Evolutionary conservation across 1,284 basidiomycete genomes (phyloP), one percentile per base, ranked within the genome.

Genomic region (Cryptococcus sp.): DNA sequence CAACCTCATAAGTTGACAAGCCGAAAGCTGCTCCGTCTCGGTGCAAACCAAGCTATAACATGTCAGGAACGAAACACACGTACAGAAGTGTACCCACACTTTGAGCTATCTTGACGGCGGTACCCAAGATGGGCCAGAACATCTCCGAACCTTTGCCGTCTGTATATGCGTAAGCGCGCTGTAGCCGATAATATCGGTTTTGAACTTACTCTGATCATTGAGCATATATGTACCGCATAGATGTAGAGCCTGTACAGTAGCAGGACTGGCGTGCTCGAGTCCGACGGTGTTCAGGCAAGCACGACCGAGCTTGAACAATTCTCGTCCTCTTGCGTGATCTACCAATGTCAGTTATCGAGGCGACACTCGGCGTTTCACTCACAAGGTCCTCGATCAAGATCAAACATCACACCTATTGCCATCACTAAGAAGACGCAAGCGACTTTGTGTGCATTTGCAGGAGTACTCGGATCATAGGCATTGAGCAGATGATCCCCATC

Each of bases 61-160:
- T 23, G 23, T 23, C 23, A 23, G 23, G 23, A 23, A 23, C 23
- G 23, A 23, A 23, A 23, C 23, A 23, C 23, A 23, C 23, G 23
- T 23, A 23, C 23, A 23, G 23, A 23, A 23, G 23, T 23, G 23
- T 23, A 14, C 68, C 53, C 49, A 74, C 72, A 36, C 70, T 69
- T 43, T 70, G 65, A 5, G 71, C 70, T 4, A 70, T 62, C 46
- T 74, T 73, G 49, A 70, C 58, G 3, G 72, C 71, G 6, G 64
- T 64, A 4, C 76, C 76, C 6, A 77, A 62, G 45, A 77, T 72
- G 3, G 74, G 76, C 76, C 76, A 77, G 52, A 71, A 74, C 4
- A 68, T 64, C 55, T 76, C 72, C 5, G 71, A 68, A n/a, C 52
- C 52, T 23, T 47, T 14, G 13, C 14, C 15, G 8, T 36, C 50